Percentiles rank a stretch among this genome's conserved stretches.
These are phyloP conservation scores for Amanita fuliginea DNA, from an alignment of 768 basidiomycete species.

Conservation along the genomic window DNA sequence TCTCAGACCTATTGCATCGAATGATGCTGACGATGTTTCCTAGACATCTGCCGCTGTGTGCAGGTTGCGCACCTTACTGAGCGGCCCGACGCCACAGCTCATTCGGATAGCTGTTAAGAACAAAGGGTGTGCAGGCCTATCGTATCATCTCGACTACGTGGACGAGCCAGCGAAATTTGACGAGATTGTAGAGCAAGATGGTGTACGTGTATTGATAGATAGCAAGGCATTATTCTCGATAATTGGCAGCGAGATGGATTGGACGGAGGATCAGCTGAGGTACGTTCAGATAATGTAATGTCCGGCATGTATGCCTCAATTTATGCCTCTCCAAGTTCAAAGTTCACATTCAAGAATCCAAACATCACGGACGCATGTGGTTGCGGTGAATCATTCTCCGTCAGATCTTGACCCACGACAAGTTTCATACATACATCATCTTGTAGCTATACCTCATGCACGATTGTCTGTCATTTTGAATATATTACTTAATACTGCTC, in stretches of 20 bases:
- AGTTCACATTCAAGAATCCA: slow-evolving; percentile 80
- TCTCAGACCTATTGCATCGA: slow-evolving; percentile 2
- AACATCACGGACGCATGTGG: slow-evolving; percentile 94
- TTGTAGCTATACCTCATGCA: slow-evolving; percentile 5
- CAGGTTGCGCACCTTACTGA: slow-evolving; percentile 61
- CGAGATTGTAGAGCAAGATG: slow-evolving; percentile 94
- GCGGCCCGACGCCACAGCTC: slow-evolving; percentile 80
- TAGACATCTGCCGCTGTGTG: slow-evolving; percentile 75
- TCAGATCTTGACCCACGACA: slow-evolving; percentile 24
- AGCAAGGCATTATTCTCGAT: slow-evolving; percentile 95
- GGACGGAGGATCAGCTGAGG: slow-evolving; percentile 90
- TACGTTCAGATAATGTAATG: slow-evolving; percentile 21
- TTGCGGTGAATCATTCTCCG: slow-evolving; percentile 87
- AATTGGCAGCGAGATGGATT: slow-evolving; percentile 99
- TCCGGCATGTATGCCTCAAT: neutral
- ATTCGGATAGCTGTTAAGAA: slow-evolving; percentile 94
- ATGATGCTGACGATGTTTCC: slow-evolving; percentile 3
- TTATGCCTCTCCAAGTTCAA: slow-evolving; percentile 37
- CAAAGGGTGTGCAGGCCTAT: slow-evolving; percentile 87
- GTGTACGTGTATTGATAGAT: slow-evolving; percentile 88
- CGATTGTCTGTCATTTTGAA: neutral
- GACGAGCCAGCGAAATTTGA: slow-evolving; percentile 86
- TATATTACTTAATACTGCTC: slow-evolving; percentile 8
- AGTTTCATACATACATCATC: neutral
- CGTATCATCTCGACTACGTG: slow-evolving; percentile 93